These are phyloP conservation scores for Pseudonitzschia delicatissima DNA, from an alignment of 108 stramenopile species.

Conservation along the genomic window DNA sequence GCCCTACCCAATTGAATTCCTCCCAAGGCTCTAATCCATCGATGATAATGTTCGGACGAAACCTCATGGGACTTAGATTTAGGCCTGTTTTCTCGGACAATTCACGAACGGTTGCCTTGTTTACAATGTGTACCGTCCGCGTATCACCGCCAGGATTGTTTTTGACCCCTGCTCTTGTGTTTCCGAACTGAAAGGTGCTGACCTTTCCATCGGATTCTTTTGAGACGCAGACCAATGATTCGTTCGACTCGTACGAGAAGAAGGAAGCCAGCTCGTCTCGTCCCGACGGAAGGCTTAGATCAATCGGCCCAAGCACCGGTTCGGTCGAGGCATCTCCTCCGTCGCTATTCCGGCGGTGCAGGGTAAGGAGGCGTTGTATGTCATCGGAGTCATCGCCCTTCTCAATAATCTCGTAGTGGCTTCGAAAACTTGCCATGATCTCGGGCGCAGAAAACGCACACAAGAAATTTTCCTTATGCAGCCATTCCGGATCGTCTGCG, in stretches of 20 bases:
- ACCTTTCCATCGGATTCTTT: conserved; percentile 8
- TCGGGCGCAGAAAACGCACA: conserved; percentile 60
- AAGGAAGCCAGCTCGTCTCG: conserved; percentile 41
- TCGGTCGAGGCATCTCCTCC: neutral
- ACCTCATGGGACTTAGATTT: conserved; percentile 34
- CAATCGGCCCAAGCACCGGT: conserved; percentile 32
- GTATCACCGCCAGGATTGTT: conserved; percentile 43
- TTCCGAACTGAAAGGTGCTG: conserved; percentile 55
- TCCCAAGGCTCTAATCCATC: conserved; percentile 45
- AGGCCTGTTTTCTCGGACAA: conserved; percentile 31
- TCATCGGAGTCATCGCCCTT: neutral
- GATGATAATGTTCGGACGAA: conserved; percentile 62
- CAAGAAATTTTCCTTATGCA: conserved; percentile 68
- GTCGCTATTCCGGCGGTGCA: conserved; percentile 25
- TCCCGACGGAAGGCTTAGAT: conserved; percentile 30
- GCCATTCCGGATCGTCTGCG: conserved; percentile 37
- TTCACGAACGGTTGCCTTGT: conserved; percentile 42
- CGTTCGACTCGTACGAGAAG: conserved; percentile 44
- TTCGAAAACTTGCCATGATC: conserved; percentile 36
- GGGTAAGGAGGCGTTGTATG: conserved; percentile 19
- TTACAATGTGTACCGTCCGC: conserved; percentile 57
- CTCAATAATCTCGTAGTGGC: conserved; percentile 24
- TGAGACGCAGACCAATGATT: conserved; percentile 38
- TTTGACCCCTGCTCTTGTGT: conserved; percentile 56
- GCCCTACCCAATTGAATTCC: conserved; percentile 61